phyloP scores from a whole-genome alignment of 352 stramenopile species.

The Pythium grandisporangium region DNA sequence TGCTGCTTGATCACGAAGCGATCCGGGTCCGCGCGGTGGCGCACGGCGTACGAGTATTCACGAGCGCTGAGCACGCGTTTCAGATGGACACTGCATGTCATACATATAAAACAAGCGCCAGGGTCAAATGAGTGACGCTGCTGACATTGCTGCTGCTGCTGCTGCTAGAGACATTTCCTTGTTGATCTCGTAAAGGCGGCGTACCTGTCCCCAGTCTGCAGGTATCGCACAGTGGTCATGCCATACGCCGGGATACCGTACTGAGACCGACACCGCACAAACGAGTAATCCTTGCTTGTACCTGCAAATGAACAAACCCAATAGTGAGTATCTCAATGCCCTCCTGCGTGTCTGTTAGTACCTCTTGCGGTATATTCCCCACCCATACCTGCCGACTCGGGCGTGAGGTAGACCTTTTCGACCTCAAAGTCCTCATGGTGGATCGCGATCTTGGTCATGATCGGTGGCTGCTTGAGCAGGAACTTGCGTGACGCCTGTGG shows the following conservation, averaged over 20 bases:
- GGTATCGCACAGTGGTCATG: slow-evolving; percentile 81
- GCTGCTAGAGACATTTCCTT: no score
- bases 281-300: slow-evolving; percentile 80
- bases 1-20: slow-evolving; percentile 83
- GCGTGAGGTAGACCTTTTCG: slow-evolving; percentile 80
- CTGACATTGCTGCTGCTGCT: no score
- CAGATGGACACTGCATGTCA: slow-evolving; percentile 45
- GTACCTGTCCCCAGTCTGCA: slow-evolving; percentile 69
- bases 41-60: slow-evolving; percentile 79
- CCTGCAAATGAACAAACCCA: slow-evolving; percentile 19
- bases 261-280: slow-evolving; percentile 77
- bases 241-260: slow-evolving; percentile 77
- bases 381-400: slow-evolving; percentile 48
- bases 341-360: background rate
- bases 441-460: slow-evolving; percentile 43
- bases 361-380: slow-evolving; percentile 6
- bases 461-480: slow-evolving; percentile 29
- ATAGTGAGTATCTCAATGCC: background rate
- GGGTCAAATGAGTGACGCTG: no score
- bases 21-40: slow-evolving; percentile 53
- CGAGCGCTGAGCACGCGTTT: slow-evolving; percentile 77
- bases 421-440: slow-evolving; percentile 83
- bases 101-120: background rate
- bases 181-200: slow-evolving; percentile 12
- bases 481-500: slow-evolving; percentile 77